These are phyloP conservation scores for Pythium brassicae DNA, from an alignment of 352 stramenopile species.

Conservation along the genomic window DNA sequence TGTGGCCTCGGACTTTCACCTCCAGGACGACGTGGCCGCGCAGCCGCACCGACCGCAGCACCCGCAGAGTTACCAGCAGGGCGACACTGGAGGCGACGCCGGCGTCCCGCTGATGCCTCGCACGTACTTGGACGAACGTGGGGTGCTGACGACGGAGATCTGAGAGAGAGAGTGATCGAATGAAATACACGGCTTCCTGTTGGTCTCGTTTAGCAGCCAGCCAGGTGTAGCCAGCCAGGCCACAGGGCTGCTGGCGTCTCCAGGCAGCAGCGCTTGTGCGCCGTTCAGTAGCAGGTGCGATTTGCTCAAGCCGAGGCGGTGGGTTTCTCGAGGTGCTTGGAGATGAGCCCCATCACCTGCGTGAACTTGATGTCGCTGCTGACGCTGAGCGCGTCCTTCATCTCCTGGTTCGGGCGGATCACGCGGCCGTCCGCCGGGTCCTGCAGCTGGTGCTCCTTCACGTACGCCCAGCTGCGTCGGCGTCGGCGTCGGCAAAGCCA, in stretches of 20 bases:
- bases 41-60: background rate
- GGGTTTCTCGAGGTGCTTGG: slow-evolving; percentile 60
- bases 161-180: slow-evolving; percentile 17
- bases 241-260: no score
- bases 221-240: no score
- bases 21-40: slow-evolving; percentile 6
- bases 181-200: no score
- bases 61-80: slow-evolving; percentile 15
- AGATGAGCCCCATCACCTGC: slow-evolving; percentile 65
- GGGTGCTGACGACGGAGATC: slow-evolving; percentile 65
- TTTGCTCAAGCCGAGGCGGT: background rate
- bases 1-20: slow-evolving; percentile 48
- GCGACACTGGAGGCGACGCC: slow-evolving; percentile 15
- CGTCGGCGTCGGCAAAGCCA: slow-evolving; percentile 2
- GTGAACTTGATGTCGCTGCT: slow-evolving; percentile 65
- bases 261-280: no score
- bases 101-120: slow-evolving; percentile 33
- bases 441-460: slow-evolving; percentile 74
- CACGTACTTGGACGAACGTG: slow-evolving; percentile 69
- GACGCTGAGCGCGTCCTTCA: slow-evolving; percentile 63
- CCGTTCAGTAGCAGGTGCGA: no score
- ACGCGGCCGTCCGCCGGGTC: slow-evolving; percentile 63
- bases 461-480: slow-evolving; percentile 67
- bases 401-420: slow-evolving; percentile 61
- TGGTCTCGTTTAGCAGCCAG: no score